phyloP scores from a whole-genome alignment of 768 basidiomycete genomes.

The Mycena belliarum region DNA sequence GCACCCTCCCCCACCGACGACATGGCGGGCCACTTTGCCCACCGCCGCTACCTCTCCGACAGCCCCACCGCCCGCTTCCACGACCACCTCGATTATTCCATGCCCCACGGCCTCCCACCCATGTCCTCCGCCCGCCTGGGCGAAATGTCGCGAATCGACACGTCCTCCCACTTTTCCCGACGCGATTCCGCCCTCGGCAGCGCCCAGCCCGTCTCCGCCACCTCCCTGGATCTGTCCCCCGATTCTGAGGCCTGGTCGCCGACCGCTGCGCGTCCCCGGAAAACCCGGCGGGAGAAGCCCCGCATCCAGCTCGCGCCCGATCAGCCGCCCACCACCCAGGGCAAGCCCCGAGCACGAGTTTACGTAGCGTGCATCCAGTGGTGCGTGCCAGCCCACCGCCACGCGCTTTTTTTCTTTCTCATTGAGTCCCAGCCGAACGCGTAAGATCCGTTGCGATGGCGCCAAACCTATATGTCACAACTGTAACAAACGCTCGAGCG shows the following conservation, averaged over 20 bases:
- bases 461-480: slow-evolving; percentile 77
- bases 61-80: slow-evolving; percentile 8
- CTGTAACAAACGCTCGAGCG: slow-evolving; percentile 55
- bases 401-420: slow-evolving; percentile 11
- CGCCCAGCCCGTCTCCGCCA: slow-evolving; percentile 12
- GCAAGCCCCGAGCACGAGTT: slow-evolving; percentile 72
- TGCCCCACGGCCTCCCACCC: slow-evolving; percentile 3
- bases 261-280: slow-evolving; percentile 32
- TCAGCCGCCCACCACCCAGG: slow-evolving; percentile 80
- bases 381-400: slow-evolving; percentile 35
- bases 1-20: neutral
- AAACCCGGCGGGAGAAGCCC: slow-evolving; percentile 54
- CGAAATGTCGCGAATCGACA: slow-evolving; percentile 20
- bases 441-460: slow-evolving; percentile 84
- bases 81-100: slow-evolving; percentile 17
- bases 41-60: slow-evolving; percentile 4
- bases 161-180: slow-evolving; percentile 9
- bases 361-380: slow-evolving; percentile 82
- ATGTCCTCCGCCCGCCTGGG: slow-evolving; percentile 5
- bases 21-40: slow-evolving; percentile 1
- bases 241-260: slow-evolving; percentile 22
- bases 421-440: slow-evolving; percentile 53
- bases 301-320: slow-evolving; percentile 70
- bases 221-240: slow-evolving; percentile 12
- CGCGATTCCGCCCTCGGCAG: slow-evolving; percentile 8